Conservation (phyloP, 805 yeast genomes). For the Isabelozyma rhagii region DNA sequence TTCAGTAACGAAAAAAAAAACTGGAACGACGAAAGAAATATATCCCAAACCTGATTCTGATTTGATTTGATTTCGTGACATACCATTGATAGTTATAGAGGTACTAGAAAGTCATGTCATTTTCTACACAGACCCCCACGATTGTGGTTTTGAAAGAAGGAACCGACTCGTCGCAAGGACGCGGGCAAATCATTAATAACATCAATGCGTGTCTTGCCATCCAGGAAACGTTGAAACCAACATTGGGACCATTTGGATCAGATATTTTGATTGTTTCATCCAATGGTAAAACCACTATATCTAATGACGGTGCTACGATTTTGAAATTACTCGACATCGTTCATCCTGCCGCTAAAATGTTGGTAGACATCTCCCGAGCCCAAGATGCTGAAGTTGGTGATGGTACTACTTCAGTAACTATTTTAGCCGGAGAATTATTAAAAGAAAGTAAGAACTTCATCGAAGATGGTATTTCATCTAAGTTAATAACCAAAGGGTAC, state of each 20-base stretch:
- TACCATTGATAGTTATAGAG: not conserved
- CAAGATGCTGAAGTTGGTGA: constrained; percentile 99
- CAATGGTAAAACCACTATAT: constrained; percentile 86
- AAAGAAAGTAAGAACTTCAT: constrained; percentile 87
- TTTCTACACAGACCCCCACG: constrained; percentile 95
- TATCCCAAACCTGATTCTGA: not conserved
- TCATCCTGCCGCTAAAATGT: constrained; percentile 96
- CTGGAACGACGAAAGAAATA: not conserved
- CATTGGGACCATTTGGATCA: constrained; percentile 96
- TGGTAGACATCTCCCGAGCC: constrained; percentile 91
- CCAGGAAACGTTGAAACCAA: constrained; percentile 91
- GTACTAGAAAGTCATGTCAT: constrained; percentile 58
- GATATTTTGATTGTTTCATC: constrained; percentile 87
- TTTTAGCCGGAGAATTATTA: constrained; percentile 90
- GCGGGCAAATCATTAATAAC: constrained; percentile 91
- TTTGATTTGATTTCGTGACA: not conserved
- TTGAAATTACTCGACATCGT: constrained; percentile 88
- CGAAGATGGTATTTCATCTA: constrained; percentile 95
- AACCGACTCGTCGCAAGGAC: constrained; percentile 94
- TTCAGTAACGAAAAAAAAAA: not conserved
- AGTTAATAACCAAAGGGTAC: constrained; percentile 82
- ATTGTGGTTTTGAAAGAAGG: constrained; percentile 97
- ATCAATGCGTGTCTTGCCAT: constrained; percentile 97
- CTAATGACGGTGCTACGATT: constrained; percentile 98
- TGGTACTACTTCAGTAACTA: constrained; percentile 96